Conservation (phyloP, 179 eudicot genomes). For the Beta corolliflora region DNA sequence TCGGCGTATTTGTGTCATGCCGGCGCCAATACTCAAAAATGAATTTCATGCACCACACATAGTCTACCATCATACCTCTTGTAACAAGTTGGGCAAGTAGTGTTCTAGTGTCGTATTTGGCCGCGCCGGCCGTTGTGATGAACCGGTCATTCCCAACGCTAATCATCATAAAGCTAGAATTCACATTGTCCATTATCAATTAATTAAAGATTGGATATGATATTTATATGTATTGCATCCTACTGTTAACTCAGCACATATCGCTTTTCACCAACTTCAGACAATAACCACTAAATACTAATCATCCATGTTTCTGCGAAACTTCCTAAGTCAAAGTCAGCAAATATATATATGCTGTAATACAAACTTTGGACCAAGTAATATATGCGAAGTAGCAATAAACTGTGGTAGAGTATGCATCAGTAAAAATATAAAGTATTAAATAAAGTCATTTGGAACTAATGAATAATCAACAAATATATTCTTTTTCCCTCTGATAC, state of each 20-base stretch:
- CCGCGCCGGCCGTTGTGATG: too few species aligned
- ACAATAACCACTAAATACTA: not conserved
- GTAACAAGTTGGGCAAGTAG: too few species aligned
- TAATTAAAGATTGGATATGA: not conserved
- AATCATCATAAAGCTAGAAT: too few species aligned
- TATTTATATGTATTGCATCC: not conserved
- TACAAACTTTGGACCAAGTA: not conserved
- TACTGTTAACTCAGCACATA: not conserved
- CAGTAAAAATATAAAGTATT: not conserved
- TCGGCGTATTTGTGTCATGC: too few species aligned
- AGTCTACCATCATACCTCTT: too few species aligned
- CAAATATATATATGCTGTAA: not conserved
- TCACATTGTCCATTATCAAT: not conserved
- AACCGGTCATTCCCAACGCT: too few species aligned
- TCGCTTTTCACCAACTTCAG: constrained; percentile 12
- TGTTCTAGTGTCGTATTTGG: too few species aligned
- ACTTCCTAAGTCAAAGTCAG: constrained; percentile 38
- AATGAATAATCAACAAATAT: not conserved
- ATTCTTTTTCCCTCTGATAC: too few species aligned
- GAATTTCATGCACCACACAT: too few species aligned
- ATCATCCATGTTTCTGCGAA: constrained; percentile 22
- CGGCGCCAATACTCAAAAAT: too few species aligned
- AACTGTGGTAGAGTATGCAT: not conserved
- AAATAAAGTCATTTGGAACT: not conserved
- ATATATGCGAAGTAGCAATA: constrained; percentile 1